Base-by-base conservation (phyloP, 2,329 filamentous ascomycete species). In the Pestalotiopsis sp. region DNA sequence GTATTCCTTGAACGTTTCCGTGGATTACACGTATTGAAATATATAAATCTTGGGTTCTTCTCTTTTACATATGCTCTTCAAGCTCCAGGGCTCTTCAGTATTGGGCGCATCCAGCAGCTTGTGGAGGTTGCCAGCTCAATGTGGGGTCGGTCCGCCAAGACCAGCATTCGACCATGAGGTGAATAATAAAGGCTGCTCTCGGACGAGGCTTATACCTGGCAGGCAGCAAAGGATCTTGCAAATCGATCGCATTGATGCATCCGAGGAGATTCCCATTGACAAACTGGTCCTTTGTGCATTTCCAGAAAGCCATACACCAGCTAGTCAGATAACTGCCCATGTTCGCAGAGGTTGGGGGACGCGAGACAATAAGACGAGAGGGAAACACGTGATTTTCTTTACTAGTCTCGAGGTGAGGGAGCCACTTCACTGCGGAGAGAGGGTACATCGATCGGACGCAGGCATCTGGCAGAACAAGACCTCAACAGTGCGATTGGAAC, bases 91-190 rank as follows among this genome's bases (percentile, higher is more conserved):
- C 17, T 17, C 45, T n/a, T n/a, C 45, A 52, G 27, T 52, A 52
- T n/a, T 52, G 20, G 20, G n/a, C n/a, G 45, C 45, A 52, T 52
- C 27, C 27, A 27, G 27, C 27, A 31, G 27, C 6, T 17, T 20
- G 25, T 61, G 59, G 59, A 61, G 59, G 59, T 36, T 31, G 27
- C 36, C 59, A 36, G 59, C 59, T 61, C 38, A 41, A 25, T 64
- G 61, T 64, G 61, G 61, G 61, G 61, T 52, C 45, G 11, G 14
- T 36, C 14, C 20, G 61, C 61, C 61, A 64, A 64, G 61, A 64
- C 61, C 36, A 64, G 61, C 31, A 64, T 64, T 52, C 41, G 61
- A 49, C 39, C 61, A 64, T 20, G 31, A 38, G 59, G n/a, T 52
- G 45, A 52, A 61, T 27, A 61, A 58, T 36, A 61, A 39, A 20